Percentiles rank a stretch among this genome's conserved stretches.
These are phyloP conservation scores for Pleurotus salmoneostramineus DNA, from an alignment of 768 basidiomycete species.

Conservation along the genomic window DNA sequence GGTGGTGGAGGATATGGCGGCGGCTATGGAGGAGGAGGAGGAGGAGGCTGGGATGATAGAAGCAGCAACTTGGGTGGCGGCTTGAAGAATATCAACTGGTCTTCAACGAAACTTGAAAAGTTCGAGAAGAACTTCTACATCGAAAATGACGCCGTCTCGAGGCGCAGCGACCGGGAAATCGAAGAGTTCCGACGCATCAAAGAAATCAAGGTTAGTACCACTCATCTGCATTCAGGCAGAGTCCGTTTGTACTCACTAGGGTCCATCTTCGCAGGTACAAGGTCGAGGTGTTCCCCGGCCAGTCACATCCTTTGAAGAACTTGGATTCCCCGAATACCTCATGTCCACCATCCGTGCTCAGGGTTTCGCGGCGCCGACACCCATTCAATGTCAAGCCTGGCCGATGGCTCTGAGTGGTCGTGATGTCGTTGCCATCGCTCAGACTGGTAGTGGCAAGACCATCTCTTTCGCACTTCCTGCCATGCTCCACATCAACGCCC, in stretches of 20 bases:
- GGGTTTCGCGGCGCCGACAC: slow-evolving; percentile 87
- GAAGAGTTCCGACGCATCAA: slow-evolving; percentile 81
- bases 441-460: slow-evolving; percentile 98
- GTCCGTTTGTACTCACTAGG: not conserved
- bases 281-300: slow-evolving; percentile 87
- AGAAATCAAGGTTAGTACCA: slow-evolving; percentile 76
- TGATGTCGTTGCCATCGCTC: slow-evolving; percentile 94
- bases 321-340: slow-evolving; percentile 94
- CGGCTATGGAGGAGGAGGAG: slow-evolving; percentile 48
- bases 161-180: slow-evolving; percentile 79
- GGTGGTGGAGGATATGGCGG: slow-evolving; percentile 40
- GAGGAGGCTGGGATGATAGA: slow-evolving; percentile 58
- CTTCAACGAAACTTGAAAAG: slow-evolving; percentile 60
- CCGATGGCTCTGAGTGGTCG: slow-evolving; percentile 96
- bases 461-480: slow-evolving; percentile 98
- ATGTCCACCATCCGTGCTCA: slow-evolving; percentile 91
- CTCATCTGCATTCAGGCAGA: too few relatives aligned
- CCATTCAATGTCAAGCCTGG: slow-evolving; percentile 99
- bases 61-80: slow-evolving; percentile 83
- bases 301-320: slow-evolving; percentile 88
- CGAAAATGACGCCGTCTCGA: slow-evolving; percentile 82
- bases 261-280: slow-evolving; percentile 58
- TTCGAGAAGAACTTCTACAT: slow-evolving; percentile 99
- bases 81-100: slow-evolving; percentile 86
- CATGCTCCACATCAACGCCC: slow-evolving; percentile 99